These are phyloP conservation scores for Reutealis trisperma DNA, from an alignment of 345 rosid genomes.

Conservation along the genomic window DNA sequence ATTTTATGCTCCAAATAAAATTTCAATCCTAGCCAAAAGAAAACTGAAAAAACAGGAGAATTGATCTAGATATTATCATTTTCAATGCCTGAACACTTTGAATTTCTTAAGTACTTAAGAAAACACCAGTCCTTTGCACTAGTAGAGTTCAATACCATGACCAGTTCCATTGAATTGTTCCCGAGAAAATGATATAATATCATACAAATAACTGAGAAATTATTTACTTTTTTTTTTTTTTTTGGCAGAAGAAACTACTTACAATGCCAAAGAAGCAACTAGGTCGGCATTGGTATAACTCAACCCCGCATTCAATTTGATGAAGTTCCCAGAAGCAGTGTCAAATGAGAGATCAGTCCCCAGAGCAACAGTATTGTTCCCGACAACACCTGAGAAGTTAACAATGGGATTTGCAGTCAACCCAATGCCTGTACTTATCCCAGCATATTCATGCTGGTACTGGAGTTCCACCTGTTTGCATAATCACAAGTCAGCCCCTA, in stretches of 20 bases:
- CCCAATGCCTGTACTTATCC: constrained; percentile 81
- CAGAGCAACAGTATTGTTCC: constrained; percentile 53
- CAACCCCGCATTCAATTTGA: constrained; percentile 73
- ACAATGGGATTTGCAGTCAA: constrained; percentile 78
- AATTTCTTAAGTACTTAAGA: no score
- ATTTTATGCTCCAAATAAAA: not conserved
- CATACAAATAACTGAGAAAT: not conserved
- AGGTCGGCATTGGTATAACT: constrained; percentile 68
- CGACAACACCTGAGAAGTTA: constrained; percentile 90
- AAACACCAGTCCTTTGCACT: not conserved
- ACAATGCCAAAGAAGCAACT: constrained; percentile 77
- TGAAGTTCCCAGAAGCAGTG: constrained; percentile 71
- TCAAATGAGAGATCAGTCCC: constrained; percentile 94
- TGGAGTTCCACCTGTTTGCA: constrained; percentile 76
- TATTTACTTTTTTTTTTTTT: not conserved
- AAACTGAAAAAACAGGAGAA: not conserved
- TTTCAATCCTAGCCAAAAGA: not conserved
- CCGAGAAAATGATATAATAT: not conserved
- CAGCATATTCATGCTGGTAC: constrained; percentile 88
- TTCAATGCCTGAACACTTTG: not conserved
- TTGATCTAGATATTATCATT: not conserved
- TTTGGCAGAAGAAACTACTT: constrained; percentile 33
- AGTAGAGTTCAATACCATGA: not conserved
- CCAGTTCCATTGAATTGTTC: no score
- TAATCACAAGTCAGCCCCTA: constrained; percentile 15